phyloP scores from a whole-genome alignment of 352 stramenopile species.

The Albugo candida region DNA sequence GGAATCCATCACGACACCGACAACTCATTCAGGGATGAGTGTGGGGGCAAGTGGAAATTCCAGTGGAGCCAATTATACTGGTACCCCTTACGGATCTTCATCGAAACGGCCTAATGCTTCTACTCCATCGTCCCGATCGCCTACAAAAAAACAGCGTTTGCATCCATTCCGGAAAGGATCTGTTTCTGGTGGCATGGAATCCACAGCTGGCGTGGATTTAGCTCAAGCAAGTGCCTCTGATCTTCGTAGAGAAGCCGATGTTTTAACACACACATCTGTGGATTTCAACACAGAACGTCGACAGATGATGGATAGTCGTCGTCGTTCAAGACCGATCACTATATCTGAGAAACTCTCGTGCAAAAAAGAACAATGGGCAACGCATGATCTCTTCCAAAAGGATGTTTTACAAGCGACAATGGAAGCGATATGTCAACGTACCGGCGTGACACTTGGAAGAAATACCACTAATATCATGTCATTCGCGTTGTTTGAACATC shows the following conservation, averaged over 20 bases:
- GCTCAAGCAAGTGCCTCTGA: constrained; percentile 39
- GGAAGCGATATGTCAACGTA: constrained; percentile 19
- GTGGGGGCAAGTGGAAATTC: background rate
- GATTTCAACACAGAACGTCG: constrained; percentile 49
- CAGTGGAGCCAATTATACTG: background rate
- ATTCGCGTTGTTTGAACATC: constrained; percentile 63
- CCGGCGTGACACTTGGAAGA: constrained; percentile 28
- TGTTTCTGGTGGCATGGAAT: constrained; percentile 13
- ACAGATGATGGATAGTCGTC: constrained; percentile 47
- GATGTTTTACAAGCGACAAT: constrained; percentile 37
- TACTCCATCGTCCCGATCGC: constrained; percentile 37
- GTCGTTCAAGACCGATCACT: background rate
- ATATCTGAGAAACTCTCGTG: constrained; percentile 14
- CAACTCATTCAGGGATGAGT: constrained; percentile 7
- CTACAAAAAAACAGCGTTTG: constrained; percentile 38
- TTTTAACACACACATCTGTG: constrained; percentile 68
- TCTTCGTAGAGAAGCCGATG: constrained; percentile 64
- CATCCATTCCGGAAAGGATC: constrained; percentile 15
- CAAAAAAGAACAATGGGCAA: constrained; percentile 56
- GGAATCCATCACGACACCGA: constrained; percentile 8
- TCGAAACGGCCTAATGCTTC: background rate
- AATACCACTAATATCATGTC: constrained; percentile 63
- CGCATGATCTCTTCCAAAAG: constrained; percentile 69
- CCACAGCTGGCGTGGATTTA: constrained; percentile 24
- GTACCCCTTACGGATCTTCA: background rate